Evolutionary conservation across 73 alveolate genomes (phyloP).

Genomic region (Diophrys appendiculata): DNA sequence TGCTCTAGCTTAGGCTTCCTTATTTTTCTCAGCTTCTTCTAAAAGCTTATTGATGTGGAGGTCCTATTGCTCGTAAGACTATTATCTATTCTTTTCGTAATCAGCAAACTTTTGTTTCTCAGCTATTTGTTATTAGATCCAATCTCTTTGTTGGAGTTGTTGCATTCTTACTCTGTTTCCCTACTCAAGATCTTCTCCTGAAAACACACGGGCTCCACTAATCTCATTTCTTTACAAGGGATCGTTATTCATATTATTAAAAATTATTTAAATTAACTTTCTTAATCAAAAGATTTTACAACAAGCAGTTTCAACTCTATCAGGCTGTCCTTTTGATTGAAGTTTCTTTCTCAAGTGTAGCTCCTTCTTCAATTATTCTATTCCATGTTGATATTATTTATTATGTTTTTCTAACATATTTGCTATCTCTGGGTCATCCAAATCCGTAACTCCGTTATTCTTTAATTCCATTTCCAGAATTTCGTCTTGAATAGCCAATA

Average conservation of each 20-base stretch:
- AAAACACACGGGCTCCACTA: slow-evolving; percentile 50
- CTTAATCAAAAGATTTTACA: not conserved
- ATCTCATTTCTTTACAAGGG: slow-evolving; percentile 7
- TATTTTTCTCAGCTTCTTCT: slow-evolving; percentile 58
- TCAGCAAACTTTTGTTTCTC: slow-evolving; percentile 56
- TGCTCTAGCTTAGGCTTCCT: slow-evolving; percentile 33
- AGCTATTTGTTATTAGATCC: slow-evolving; percentile 62
- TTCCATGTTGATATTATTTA: not conserved
- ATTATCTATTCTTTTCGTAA: not conserved
- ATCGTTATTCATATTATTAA: slow-evolving; percentile 1
- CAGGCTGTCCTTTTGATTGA: not conserved
- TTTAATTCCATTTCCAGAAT: not conserved
- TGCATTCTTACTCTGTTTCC: slow-evolving; percentile 50
- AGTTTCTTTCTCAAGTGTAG: not conserved
- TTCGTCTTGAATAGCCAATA: not conserved
- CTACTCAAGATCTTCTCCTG: slow-evolving; percentile 64
- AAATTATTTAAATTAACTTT: too few relatives aligned
- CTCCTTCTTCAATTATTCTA: not conserved
- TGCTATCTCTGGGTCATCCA: not conserved
- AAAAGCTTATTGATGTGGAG: slow-evolving; percentile 44
- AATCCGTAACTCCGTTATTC: not conserved
- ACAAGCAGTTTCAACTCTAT: not conserved
- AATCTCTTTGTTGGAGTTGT: slow-evolving; percentile 54
- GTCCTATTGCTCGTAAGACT: slow-evolving; percentile 56
- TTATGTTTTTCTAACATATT: not conserved